Evolutionary conservation across 2,329 filamentous ascomycete species (phyloP), one percentile per base, ranked within the genome.

Genomic region (Pseudohalonectria lignicola): DNA sequence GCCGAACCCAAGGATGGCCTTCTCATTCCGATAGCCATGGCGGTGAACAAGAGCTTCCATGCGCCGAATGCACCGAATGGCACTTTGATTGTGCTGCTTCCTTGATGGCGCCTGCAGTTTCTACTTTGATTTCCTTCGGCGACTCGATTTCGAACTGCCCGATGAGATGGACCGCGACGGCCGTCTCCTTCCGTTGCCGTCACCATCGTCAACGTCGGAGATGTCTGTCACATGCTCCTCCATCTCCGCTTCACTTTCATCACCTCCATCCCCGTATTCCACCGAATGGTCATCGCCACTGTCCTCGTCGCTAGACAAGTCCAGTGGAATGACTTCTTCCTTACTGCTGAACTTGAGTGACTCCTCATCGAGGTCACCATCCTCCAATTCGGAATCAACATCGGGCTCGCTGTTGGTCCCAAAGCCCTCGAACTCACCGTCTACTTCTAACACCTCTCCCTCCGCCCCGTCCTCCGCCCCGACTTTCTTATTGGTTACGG

Each of bases 351-450:
- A n/a, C n/a, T n/a, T n/a, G n/a, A n/a, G n/a, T n/a, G n/a, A n/a
- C n/a, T n/a, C n/a, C n/a, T n/a, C 38, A 12, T 45, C 43, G 17
- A 48, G 41, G 16, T 50, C 46, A 13, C 16, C n/a, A 11, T 34
- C 31, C n/a, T n/a, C n/a, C n/a, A n/a, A n/a, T n/a, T n/a, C n/a
- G 9, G 31, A 31, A 15, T n/a, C 29, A 26, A 28, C 17, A 36
- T 46, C 46, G 13, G 55, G 52, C 8, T 62, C 63, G 30, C 56
- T 60, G 29, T 66, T 64, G 34, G 59, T 67, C 12, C 54, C 63
- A 34, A 72, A 73, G 21, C 69, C 69, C 29, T 63, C 63, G 41
- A 72, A 73, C 7, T 61, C 55, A 3, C 60, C 63, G 2, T 57
- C 59, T 54, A n/a, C n/a, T n/a, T n/a, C n/a, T n/a, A n/a, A n/a